Conservation (phyloP, 805 yeast species). For the Saccharomycopsis babjevae region DNA sequence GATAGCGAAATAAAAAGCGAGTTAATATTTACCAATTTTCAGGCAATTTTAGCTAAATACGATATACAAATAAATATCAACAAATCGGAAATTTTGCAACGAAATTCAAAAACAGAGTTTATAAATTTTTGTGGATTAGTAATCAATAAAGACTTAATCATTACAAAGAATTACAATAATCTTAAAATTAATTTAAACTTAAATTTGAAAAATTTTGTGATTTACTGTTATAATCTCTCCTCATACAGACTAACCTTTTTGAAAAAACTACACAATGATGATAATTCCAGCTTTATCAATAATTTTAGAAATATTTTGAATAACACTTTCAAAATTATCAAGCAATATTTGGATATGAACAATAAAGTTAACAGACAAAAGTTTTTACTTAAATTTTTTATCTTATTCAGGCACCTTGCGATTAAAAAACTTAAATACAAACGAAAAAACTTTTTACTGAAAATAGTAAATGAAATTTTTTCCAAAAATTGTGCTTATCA, state of each 20-base stretch:
- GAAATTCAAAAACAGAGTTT: not conserved
- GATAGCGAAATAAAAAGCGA: constrained; percentile 28
- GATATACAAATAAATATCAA: not conserved
- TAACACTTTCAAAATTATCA: not conserved
- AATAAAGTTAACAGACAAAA: not conserved
- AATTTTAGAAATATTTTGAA: not conserved
- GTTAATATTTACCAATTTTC: constrained; percentile 18
- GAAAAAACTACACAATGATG: not conserved
- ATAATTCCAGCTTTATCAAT: not conserved
- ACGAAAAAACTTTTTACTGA: not conserved
- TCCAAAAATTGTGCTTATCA: not conserved
- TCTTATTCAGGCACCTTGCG: not conserved
- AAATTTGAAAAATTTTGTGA: not conserved
- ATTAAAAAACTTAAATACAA: not conserved
- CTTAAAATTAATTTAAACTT: not conserved
- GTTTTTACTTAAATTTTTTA: not conserved
- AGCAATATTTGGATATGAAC: not conserved
- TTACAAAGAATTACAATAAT: not conserved
- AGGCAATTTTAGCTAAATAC: not conserved
- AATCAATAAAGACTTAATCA: not conserved
- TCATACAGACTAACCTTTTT: not conserved
- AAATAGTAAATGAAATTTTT: not conserved
- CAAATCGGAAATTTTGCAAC: not conserved
- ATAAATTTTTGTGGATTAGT: constrained; percentile 7
- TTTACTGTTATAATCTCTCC: not conserved